A percentile compares a stretch with the other conserved stretches of the same genome.
Evolutionary conservation across 371 early-diverging fungal genomes (phyloP).

Genomic region (Syncephalastrum racemosum): DNA sequence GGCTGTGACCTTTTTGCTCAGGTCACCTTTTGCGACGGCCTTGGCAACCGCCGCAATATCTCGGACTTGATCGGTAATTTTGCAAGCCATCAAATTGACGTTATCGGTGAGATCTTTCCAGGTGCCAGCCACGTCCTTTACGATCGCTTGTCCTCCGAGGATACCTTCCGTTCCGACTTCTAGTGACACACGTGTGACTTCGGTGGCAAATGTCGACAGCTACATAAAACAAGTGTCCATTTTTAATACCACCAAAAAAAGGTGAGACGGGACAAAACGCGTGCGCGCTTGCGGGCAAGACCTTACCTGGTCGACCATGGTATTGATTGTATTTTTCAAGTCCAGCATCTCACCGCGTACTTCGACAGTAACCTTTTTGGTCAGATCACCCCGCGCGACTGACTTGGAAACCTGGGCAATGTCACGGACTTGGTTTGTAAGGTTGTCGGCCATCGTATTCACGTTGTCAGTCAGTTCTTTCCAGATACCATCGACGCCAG

Average conservation of each 20-base stretch:
- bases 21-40: slow-evolving; percentile 48
- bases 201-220: slow-evolving; percentile 63
- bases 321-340: slow-evolving; percentile 62
- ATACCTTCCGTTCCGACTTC: slow-evolving; percentile 55
- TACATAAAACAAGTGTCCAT: slow-evolving; percentile 3
- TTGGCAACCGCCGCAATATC: slow-evolving; percentile 49
- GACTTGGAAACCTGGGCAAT: slow-evolving; percentile 62
- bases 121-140: slow-evolving; percentile 60
- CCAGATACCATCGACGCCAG: slow-evolving; percentile 65
- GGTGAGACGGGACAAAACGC: not conserved
- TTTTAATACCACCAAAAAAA: not conserved
- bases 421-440: slow-evolving; percentile 61
- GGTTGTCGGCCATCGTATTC: slow-evolving; percentile 58
- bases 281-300: not conserved
- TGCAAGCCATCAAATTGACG: slow-evolving; percentile 56
- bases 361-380: slow-evolving; percentile 52
- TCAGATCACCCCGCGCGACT: slow-evolving; percentile 56
- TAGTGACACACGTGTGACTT: slow-evolving; percentile 62
- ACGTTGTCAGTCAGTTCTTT: slow-evolving; percentile 68
- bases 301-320: slow-evolving; percentile 61
- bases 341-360: slow-evolving; percentile 65
- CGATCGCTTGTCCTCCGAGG: slow-evolving; percentile 64
- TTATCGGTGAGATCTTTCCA: slow-evolving; percentile 66
- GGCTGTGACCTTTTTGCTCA: slow-evolving; percentile 47
- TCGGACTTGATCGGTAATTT: slow-evolving; percentile 49